Conservation (phyloP, 768 basidiomycete genomes). For the Daedaleopsis nitida region DNA sequence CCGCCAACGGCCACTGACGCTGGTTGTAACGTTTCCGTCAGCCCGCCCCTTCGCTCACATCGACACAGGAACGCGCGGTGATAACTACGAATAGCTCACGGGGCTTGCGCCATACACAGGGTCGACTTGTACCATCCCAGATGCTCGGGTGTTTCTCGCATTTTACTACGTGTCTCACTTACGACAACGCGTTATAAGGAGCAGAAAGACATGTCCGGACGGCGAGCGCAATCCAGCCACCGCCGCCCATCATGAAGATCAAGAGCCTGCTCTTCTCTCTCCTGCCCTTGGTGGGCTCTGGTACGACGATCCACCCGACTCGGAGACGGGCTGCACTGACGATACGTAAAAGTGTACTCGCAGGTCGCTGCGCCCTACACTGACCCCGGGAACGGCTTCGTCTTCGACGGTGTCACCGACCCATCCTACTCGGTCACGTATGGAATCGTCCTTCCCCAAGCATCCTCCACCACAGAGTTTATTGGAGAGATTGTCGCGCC, state of each 20-base stretch:
- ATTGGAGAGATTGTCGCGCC: conserved; percentile 66
- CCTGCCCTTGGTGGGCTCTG: conserved; percentile 43
- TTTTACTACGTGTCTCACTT: conserved; percentile 1
- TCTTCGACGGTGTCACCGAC: conserved; percentile 44
- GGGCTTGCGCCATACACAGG: conserved; percentile 1
- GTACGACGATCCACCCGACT: conserved; percentile 28
- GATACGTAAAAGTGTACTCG: conserved; percentile 38
- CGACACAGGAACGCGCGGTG: neutral
- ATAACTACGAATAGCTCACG: conserved; percentile 15
- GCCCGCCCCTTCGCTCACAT: neutral
- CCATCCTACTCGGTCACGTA: conserved; percentile 36
- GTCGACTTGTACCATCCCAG: neutral
- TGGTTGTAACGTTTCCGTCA: neutral
- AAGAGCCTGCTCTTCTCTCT: conserved; percentile 33
- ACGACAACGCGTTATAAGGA: neutral
- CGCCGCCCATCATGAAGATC: conserved; percentile 21
- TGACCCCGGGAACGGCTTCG: conserved; percentile 58
- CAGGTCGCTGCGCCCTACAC: conserved; percentile 47
- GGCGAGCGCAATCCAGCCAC: conserved; percentile 1
- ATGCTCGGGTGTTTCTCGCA: conserved; percentile 23
- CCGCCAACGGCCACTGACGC: conserved; percentile 18
- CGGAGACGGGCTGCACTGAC: neutral
- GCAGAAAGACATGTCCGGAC: neutral
- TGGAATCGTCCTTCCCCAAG: conserved; percentile 56
- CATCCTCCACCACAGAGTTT: conserved; percentile 51